A percentile compares a stretch with the other conserved stretches of the same genome.
These are phyloP conservation scores for Aaosphaeria pasadenensis DNA, from an alignment of 2,329 filamentous ascomycete species.

Conservation along the genomic window DNA sequence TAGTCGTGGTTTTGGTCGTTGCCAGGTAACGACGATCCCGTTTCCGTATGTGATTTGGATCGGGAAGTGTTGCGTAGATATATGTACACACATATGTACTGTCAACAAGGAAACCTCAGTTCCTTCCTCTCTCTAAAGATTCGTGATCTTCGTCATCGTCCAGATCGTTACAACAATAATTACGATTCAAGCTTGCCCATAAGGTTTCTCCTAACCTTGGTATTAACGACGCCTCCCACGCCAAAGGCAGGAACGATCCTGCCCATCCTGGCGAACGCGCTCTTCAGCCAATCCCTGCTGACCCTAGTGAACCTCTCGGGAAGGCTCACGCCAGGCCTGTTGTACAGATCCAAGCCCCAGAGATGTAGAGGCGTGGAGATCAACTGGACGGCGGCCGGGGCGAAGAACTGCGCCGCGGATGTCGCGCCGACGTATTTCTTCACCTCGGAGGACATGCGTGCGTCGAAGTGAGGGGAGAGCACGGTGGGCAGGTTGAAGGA, in stretches of 20 bases:
- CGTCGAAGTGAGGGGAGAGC: constrained; percentile 65
- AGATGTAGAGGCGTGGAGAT: constrained; percentile 81
- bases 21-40: too few relatives aligned
- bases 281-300: constrained; percentile 72
- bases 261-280: constrained; percentile 71
- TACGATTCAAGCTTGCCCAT: constrained; percentile 52
- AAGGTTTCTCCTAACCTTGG: constrained; percentile 62
- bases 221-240: constrained; percentile 82
- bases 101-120: too few relatives aligned
- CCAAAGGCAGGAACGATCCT: constrained; percentile 88
- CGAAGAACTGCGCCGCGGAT: constrained; percentile 70
- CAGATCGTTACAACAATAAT: background rate
- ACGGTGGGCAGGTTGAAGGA: constrained; percentile 85
- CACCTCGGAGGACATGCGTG: constrained; percentile 39
- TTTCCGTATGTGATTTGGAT: too few relatives aligned
- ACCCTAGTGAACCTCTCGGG: constrained; percentile 65
- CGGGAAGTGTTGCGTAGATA: too few relatives aligned
- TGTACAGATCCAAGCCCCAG: constrained; percentile 82
- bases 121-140: too few relatives aligned
- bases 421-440: constrained; percentile 50
- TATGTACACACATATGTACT: too few relatives aligned
- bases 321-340: constrained; percentile 56
- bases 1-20: too few relatives aligned
- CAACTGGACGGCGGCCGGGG: constrained; percentile 76
- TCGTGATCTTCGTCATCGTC: too few relatives aligned